Base-by-base conservation (phyloP, 257 asterid genomes). In the Anisodus acutangulus region DNA sequence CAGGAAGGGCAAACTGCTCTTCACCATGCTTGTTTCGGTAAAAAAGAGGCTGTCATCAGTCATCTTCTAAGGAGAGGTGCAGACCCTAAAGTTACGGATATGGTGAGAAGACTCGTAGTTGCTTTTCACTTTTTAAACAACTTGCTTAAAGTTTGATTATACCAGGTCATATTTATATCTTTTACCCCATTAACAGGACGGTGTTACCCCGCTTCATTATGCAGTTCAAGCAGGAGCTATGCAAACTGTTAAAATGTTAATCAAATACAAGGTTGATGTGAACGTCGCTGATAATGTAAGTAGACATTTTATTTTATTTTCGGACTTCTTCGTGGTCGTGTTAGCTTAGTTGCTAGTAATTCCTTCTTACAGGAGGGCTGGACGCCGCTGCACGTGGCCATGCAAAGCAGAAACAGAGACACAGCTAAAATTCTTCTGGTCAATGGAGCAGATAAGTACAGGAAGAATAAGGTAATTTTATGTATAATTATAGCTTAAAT, bases 1-100 rank as follows among this genome's bases (percentile, higher is more conserved):
- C 94, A 96, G 99, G 98, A 94, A 76, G 98, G 99, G 15, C 84
- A 86, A 66, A 96, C 98, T n/a, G 97, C 99, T 26, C 92, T 96
- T 87, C 98, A 96, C 90, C 89, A 87, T 67, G 98, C 99, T 4
- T 92, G 92, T 53, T 90, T 93, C 54, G 94, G 99, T 63, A 96
- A 94, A 91, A 94, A 89, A 83, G 99, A 94, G 88, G 91, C 99
- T 39, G 97, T 93, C 72, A 93, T 93, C 35, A 94, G 98, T 90
- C 99, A 96, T 85, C 98, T 96, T 87, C 91, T 96, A 85, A 88
- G 98, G 83, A 96, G 88, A 92, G 97, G 97, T 64, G 97, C 98
- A 81, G 92, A 92, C 51, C 95, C 97, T 79, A 92, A 93, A 85
- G 93, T 89, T 19, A 90, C 86, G 83, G 99, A 96, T 90, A 85